phyloP scores from a whole-genome alignment of 805 yeast genomes.

The Barnettozyma wickerhamii region DNA sequence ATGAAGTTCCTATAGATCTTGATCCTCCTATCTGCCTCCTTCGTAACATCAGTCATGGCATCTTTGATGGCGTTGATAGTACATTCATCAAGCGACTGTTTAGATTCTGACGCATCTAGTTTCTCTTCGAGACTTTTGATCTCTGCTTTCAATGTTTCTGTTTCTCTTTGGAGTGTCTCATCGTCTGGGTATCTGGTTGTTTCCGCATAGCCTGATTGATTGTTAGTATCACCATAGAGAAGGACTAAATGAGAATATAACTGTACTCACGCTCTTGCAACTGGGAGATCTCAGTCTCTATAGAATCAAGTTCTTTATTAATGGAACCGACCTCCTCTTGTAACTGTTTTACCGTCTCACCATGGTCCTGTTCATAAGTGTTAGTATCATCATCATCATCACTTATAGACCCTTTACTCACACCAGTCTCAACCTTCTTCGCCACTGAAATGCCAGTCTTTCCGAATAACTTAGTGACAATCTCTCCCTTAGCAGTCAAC shows the following conservation, averaged over 20 bases:
- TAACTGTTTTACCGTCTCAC: background rate
- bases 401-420: background rate
- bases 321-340: background rate
- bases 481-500: slow-evolving; percentile 29
- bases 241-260: background rate
- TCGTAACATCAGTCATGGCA: slow-evolving; percentile 2
- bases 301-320: background rate
- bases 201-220: slow-evolving; percentile 4
- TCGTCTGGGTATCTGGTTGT: slow-evolving; percentile 17
- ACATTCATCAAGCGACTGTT: slow-evolving; percentile 8
- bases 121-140: slow-evolving; percentile 4
- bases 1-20: slow-evolving; percentile 18
- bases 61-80: slow-evolving; percentile 9
- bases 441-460: slow-evolving; percentile 40
- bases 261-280: slow-evolving; percentile 9
- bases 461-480: slow-evolving; percentile 39
- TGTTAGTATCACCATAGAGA: slow-evolving; percentile 1
- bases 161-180: slow-evolving; percentile 3
- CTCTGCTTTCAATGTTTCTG: slow-evolving; percentile 3
- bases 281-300: background rate
- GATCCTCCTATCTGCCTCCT: slow-evolving; percentile 16
- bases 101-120: slow-evolving; percentile 1
- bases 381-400: background rate
- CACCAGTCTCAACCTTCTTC: slow-evolving; percentile 27
- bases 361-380: background rate